Conservation (phyloP, 2,329 filamentous ascomycete genomes). For the Aureobasidium sp. region DNA sequence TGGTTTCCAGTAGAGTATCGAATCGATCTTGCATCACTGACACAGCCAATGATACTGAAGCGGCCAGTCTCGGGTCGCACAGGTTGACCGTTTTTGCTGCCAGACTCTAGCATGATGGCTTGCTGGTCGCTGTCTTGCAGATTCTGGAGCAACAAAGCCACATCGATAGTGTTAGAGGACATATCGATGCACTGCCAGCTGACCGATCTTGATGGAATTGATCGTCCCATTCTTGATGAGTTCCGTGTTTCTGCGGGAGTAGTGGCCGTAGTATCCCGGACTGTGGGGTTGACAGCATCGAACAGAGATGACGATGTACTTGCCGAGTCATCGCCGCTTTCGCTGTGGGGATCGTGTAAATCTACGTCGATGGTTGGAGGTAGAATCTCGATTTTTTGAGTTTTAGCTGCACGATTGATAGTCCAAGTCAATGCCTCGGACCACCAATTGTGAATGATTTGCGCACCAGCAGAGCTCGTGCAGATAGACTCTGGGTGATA, state of each 20-base stretch:
- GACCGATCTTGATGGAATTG: neutral
- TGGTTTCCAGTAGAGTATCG: constrained; percentile 20
- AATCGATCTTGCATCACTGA: constrained; percentile 43
- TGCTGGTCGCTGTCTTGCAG: constrained; percentile 31
- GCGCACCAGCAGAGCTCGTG: constrained; percentile 60
- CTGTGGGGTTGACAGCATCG: constrained; percentile 7
- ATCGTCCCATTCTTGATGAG: constrained; percentile 2
- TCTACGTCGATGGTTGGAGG: neutral
- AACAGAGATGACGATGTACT: constrained; percentile 13
- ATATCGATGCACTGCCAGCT: constrained; percentile 6
- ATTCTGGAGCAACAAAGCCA: constrained; percentile 32
- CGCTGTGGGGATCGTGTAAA: neutral
- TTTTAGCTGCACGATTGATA: neutral
- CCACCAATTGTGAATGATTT: constrained; percentile 72
- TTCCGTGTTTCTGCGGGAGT: constrained; percentile 4
- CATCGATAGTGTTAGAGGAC: constrained; percentile 21
- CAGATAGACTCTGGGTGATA: constrained; percentile 89
- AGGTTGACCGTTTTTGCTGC: constrained; percentile 34
- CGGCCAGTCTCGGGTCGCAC: constrained; percentile 48
- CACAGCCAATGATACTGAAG: constrained; percentile 67
- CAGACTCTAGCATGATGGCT: constrained; percentile 43
- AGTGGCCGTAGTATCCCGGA: constrained; percentile 1
- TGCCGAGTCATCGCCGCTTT: neutral
- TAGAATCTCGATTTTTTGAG: neutral
- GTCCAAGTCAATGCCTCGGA: constrained; percentile 39